Conservation (phyloP, 306 rosid genomes). For the Mimosa bimucronata region DNA sequence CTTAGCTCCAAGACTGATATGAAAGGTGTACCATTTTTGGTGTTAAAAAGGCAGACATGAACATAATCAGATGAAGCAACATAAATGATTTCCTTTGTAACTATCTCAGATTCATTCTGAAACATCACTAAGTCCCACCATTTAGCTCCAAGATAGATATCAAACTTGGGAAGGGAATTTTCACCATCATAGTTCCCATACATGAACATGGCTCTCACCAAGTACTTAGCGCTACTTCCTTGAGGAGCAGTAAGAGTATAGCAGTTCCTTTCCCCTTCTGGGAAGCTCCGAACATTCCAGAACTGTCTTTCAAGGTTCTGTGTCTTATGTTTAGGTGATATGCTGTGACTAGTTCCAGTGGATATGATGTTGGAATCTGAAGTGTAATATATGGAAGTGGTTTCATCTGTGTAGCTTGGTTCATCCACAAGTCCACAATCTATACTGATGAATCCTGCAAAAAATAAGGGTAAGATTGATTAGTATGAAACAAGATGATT, state of each 20-base stretch:
- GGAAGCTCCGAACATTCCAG: constrained; percentile 53
- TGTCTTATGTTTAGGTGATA: constrained; percentile 32
- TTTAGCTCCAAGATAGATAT: constrained; percentile 43
- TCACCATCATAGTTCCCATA: constrained; percentile 47
- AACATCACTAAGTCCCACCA: constrained; percentile 42
- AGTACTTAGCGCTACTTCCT: constrained; percentile 37
- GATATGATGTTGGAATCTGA: constrained; percentile 37
- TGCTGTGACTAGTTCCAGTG: constrained; percentile 36
- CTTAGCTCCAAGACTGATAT: constrained; percentile 52
- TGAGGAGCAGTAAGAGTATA: constrained; percentile 40
- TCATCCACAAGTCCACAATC: constrained; percentile 46
- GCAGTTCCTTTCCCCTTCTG: constrained; percentile 44
- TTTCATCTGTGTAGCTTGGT: constrained; percentile 48
- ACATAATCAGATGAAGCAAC: constrained; percentile 42
- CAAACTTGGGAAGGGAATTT: constrained; percentile 43
- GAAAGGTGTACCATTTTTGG: constrained; percentile 48
- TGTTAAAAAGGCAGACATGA: constrained; percentile 45
- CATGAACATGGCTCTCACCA: constrained; percentile 46
- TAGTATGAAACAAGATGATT: background rate
- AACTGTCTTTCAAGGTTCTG: constrained; percentile 36
- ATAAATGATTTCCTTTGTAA: constrained; percentile 48
- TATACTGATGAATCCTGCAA: constrained; percentile 46
- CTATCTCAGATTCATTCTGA: constrained; percentile 36
- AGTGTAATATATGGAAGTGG: constrained; percentile 40
- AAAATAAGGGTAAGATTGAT: constrained; percentile 22